Evolutionary conservation across 495 filamentous ascomycete genomes (phyloP).

Genomic region (Penicillium arizonense): DNA sequence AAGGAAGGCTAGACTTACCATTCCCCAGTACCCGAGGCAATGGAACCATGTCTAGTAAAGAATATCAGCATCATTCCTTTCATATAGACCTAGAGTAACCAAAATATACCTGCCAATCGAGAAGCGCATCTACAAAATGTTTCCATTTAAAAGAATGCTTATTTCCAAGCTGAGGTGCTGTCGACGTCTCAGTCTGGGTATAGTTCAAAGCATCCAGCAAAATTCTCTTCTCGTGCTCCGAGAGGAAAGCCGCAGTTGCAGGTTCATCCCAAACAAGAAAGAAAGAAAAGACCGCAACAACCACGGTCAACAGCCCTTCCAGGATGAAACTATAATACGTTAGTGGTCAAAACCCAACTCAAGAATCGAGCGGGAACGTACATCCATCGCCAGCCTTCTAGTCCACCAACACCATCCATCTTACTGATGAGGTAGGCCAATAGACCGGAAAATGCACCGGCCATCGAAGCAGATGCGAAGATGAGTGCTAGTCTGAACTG

Average conservation of each 20-base stretch:
- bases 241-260: constrained; percentile 7
- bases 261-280: constrained; percentile 10
- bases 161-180: constrained; percentile 1
- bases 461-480: constrained; percentile 11
- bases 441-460: constrained; percentile 13
- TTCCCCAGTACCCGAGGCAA: constrained; percentile 9
- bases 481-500: constrained; percentile 11
- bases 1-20: neutral
- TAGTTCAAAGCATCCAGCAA: constrained; percentile 2
- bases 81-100: neutral
- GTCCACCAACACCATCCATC: constrained; percentile 11
- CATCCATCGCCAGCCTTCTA: constrained; percentile 14
- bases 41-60: constrained; percentile 2
- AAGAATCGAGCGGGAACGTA: neutral
- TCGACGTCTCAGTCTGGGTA: neutral
- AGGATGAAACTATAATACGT: constrained; percentile 5
- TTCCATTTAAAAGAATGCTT: constrained; percentile 6
- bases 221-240: constrained; percentile 1
- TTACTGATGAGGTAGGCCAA: constrained; percentile 8
- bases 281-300: constrained; percentile 1
- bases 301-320: constrained; percentile 7
- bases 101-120: constrained; percentile 8
- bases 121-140: neutral
- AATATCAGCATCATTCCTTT: too few species aligned
- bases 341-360: neutral